These are phyloP conservation scores for Fusarium sp. DNA, from an alignment of 2,329 filamentous ascomycete genomes.

Conservation along the genomic window DNA sequence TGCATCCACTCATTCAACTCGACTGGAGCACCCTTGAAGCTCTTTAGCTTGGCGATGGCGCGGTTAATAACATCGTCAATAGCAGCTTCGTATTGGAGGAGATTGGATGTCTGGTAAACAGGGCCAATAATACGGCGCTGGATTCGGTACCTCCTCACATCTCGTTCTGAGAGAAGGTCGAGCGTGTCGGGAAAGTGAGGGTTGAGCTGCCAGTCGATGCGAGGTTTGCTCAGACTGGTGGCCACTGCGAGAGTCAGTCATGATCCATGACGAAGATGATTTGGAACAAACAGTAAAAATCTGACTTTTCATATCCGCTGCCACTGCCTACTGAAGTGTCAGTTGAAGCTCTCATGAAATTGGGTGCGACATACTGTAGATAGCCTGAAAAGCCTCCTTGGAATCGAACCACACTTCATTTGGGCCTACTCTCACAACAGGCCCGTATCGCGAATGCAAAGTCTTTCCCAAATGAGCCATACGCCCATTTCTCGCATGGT, in stretches of 20 bases:
- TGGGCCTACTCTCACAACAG: conserved; percentile 64
- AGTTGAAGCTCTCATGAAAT: background rate
- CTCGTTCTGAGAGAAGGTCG: conserved; percentile 63
- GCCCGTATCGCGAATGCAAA: conserved; percentile 61
- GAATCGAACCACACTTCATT: conserved; percentile 66
- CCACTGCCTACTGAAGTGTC: conserved; percentile 52
- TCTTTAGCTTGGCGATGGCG: conserved; percentile 51
- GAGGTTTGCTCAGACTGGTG: conserved; percentile 58
- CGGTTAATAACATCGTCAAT: conserved; percentile 56
- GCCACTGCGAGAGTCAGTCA: conserved; percentile 51
- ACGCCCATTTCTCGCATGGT: conserved; percentile 58
- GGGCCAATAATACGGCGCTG: conserved; percentile 64
- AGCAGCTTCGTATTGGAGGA: conserved; percentile 55
- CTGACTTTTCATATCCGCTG: conserved; percentile 63
- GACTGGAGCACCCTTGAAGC: conserved; percentile 54
- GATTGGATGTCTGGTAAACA: conserved; percentile 57
- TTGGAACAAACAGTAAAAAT: conserved; percentile 61
- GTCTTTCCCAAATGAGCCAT: conserved; percentile 56
- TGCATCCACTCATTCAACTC: conserved; percentile 69
- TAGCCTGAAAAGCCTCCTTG: conserved; percentile 59
- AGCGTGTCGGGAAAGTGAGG: conserved; percentile 57
- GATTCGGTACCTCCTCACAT: conserved; percentile 59
- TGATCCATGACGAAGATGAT: background rate
- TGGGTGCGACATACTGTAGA: conserved; percentile 56
- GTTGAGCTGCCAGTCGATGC: conserved; percentile 53